Conservation (phyloP, 2,329 filamentous ascomycete species). For the Trichoderma breve region DNA sequence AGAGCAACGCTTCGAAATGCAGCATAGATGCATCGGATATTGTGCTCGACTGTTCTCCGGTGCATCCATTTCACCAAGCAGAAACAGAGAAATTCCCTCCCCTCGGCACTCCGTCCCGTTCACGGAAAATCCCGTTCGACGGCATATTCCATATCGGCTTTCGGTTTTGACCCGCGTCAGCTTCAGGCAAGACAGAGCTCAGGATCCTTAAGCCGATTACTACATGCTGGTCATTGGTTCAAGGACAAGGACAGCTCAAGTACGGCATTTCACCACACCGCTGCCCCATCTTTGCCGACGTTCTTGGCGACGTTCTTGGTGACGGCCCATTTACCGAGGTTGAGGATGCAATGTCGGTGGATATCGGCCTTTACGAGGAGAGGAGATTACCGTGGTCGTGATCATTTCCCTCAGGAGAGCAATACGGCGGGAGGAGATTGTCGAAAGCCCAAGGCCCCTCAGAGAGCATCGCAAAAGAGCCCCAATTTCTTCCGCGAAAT, state of each 20-base stretch:
- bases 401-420: neutral
- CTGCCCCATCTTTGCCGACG: neutral
- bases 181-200: neutral
- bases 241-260: neutral
- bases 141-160: neutral
- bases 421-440: neutral
- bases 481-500: neutral
- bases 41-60: neutral
- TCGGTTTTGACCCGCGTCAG: neutral
- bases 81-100: neutral
- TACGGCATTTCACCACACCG: neutral
- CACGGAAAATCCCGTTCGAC: neutral
- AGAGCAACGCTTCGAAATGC: neutral
- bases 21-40: neutral
- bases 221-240: neutral
- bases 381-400: neutral
- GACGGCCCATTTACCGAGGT: neutral
- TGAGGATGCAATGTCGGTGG: neutral
- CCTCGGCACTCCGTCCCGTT: neutral
- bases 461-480: neutral
- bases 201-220: neutral
- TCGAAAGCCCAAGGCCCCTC: neutral
- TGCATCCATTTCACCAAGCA: neutral
- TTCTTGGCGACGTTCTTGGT: neutral
- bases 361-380: neutral